These are phyloP conservation scores for Suillus variegatus DNA, from an alignment of 768 basidiomycete genomes.

Conservation along the genomic window DNA sequence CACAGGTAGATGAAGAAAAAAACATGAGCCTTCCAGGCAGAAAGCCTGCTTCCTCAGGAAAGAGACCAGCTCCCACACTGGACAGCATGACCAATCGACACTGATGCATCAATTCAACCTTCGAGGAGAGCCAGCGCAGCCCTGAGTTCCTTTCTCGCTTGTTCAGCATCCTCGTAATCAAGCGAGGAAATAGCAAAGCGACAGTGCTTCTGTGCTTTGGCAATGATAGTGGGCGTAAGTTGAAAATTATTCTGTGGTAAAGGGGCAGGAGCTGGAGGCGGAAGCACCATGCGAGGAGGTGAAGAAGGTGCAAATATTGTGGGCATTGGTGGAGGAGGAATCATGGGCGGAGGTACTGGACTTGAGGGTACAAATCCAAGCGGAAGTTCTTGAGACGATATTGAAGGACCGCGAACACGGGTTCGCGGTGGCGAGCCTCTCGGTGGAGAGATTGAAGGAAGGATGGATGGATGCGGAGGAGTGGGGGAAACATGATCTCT, in stretches of 20 bases:
- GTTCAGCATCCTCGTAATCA: conserved; percentile 91
- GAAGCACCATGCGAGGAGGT: conserved; percentile 10
- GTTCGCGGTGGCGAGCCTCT: conserved; percentile 17
- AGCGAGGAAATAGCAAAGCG: conserved; percentile 92
- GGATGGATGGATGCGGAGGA: not conserved
- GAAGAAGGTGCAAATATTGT: conserved; percentile 4
- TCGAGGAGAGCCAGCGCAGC: conserved; percentile 71
- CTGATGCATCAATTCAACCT: conserved; percentile 34
- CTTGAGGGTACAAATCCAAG: conserved; percentile 21
- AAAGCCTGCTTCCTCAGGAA: not conserved
- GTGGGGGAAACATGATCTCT: conserved; percentile 15
- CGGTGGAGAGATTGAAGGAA: conserved; percentile 6
- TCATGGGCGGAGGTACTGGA: conserved; percentile 14
- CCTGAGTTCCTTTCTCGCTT: conserved; percentile 81
- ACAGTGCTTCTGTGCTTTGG: conserved; percentile 88
- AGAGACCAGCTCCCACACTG: not conserved
- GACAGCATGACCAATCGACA: not conserved
- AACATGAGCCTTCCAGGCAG: not conserved
- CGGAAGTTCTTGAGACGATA: conserved; percentile 12
- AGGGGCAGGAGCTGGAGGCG: conserved; percentile 11
- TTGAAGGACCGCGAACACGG: conserved; percentile 11
- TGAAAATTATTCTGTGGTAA: conserved; percentile 33
- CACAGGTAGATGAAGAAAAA: not conserved
- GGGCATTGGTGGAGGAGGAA: conserved; percentile 23
- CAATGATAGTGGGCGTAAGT: conserved; percentile 64